Conservation (phyloP, 2,329 filamentous ascomycete species). For the Fusarium bulbicola region DNA sequence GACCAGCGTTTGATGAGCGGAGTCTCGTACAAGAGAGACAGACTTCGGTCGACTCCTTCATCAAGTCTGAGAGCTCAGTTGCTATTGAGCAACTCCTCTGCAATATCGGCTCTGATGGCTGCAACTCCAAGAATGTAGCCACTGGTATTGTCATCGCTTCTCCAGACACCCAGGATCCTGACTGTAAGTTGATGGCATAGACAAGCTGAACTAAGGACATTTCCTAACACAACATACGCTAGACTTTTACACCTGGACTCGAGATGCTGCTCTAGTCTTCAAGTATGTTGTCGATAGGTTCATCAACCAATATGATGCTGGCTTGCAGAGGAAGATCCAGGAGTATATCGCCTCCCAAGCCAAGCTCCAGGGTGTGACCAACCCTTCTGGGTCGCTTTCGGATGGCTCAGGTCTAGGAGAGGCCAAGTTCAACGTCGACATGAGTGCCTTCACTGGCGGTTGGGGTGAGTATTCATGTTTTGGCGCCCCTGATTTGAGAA, state of each 20-base stretch:
- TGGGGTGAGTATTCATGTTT: slow-evolving; percentile 62
- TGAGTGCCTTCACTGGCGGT: slow-evolving; percentile 68
- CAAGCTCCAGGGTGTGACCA: slow-evolving; percentile 70
- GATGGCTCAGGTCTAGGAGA: slow-evolving; percentile 70
- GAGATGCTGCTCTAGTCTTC: slow-evolving; percentile 76
- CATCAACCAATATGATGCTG: slow-evolving; percentile 63
- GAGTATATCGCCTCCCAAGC: slow-evolving; percentile 76
- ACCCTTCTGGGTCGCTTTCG: slow-evolving; percentile 70
- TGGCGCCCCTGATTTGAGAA: not conserved
- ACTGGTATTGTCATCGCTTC: slow-evolving; percentile 66
- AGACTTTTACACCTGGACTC: slow-evolving; percentile 84
- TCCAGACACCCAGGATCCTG: slow-evolving; percentile 61
- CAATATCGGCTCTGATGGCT: slow-evolving; percentile 67
- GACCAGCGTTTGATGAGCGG: slow-evolving; percentile 47
- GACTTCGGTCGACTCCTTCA: slow-evolving; percentile 61
- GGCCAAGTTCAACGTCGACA: slow-evolving; percentile 75
- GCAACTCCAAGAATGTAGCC: slow-evolving; percentile 56
- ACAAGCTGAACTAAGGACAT: no score
- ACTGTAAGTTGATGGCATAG: slow-evolving; percentile 56
- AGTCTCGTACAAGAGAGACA: slow-evolving; percentile 50
- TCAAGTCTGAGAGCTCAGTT: slow-evolving; percentile 61
- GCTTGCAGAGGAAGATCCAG: slow-evolving; percentile 68
- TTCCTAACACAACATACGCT: slow-evolving; percentile 16
- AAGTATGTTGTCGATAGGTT: slow-evolving; percentile 76
- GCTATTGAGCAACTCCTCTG: slow-evolving; percentile 63